These are phyloP conservation scores for Sergeia podlipaevii DNA, from an alignment of 208 protist genomes.

Conservation along the genomic window DNA sequence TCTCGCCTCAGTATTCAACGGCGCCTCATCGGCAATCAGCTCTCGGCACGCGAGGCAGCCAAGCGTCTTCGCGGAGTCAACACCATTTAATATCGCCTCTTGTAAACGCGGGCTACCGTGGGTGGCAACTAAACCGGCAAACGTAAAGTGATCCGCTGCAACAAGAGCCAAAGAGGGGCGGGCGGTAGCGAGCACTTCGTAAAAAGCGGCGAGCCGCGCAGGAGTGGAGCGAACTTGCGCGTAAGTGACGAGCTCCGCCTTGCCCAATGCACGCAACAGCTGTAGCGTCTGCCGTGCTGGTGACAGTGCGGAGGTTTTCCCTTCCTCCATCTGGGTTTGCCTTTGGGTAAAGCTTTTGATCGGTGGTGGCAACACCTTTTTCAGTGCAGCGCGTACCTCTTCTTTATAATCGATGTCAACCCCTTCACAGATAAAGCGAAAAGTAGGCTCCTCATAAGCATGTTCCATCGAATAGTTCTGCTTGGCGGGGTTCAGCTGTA, in stretches of 20 bases:
- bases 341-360: conserved; percentile 61
- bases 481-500: conserved; percentile 43
- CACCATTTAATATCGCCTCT: conserved; percentile 42
- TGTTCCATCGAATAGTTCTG: conserved; percentile 67
- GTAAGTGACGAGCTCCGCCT: conserved; percentile 60
- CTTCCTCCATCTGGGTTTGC: conserved; percentile 1
- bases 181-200: conserved; percentile 71
- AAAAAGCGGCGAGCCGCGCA: conserved; percentile 54
- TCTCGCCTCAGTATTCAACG: conserved; percentile 79
- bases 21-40: conserved; percentile 67
- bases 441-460: conserved; percentile 85
- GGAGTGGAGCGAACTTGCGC: conserved; percentile 81
- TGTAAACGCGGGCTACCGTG: conserved; percentile 38
- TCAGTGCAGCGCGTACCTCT: conserved; percentile 61
- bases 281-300: conserved; percentile 34
- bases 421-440: conserved; percentile 83
- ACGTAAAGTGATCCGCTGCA: conserved; percentile 82
- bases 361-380: conserved; percentile 35
- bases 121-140: conserved; percentile 68
- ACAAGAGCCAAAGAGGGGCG: conserved; percentile 57
- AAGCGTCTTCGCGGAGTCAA: conserved; percentile 51
- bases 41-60: conserved; percentile 73
- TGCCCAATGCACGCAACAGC: conserved; percentile 55
- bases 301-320: not conserved
- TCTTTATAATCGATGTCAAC: conserved; percentile 81